Conservation (phyloP, 352 stramenopile genomes). For the Thraustochytrium sp. region DNA sequence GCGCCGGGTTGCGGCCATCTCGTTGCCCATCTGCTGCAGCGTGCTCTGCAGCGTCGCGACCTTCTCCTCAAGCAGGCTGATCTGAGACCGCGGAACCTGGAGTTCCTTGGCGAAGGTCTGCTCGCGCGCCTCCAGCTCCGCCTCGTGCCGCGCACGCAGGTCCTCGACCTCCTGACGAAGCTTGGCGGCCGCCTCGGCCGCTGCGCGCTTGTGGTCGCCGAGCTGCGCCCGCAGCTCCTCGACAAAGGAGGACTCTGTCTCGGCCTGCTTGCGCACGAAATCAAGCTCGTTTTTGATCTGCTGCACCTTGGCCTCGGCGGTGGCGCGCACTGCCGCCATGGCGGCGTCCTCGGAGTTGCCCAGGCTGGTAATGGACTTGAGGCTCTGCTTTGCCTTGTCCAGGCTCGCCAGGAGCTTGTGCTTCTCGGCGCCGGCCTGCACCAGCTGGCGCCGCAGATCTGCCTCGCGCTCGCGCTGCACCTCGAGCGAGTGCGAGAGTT, state of each 20-base stretch:
- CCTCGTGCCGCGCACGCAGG: not conserved
- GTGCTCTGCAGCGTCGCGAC: not conserved
- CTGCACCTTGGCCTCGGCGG: slow-evolving; percentile 19
- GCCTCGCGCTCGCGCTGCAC: not conserved
- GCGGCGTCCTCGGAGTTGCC: slow-evolving; percentile 19
- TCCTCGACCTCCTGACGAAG: not conserved
- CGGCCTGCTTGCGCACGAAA: slow-evolving; percentile 17
- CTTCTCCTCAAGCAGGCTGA: slow-evolving; percentile 28
- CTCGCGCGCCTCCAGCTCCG: not conserved
- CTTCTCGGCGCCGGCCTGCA: not conserved
- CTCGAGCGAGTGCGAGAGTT: not conserved
- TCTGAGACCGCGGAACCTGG: slow-evolving; percentile 9
- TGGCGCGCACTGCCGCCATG: not conserved
- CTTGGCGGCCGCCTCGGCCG: not conserved
- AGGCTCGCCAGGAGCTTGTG: not conserved
- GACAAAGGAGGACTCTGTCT: not conserved
- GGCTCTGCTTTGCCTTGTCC: not conserved
- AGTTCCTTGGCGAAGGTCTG: not conserved
- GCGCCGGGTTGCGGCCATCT: not conserved
- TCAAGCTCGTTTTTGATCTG: slow-evolving; percentile 33
- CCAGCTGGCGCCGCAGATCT: slow-evolving; percentile 2
- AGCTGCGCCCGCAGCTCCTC: not conserved
- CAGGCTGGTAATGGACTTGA: slow-evolving; percentile 3
- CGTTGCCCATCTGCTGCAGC: not conserved
- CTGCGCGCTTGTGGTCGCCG: not conserved